Conservation (phyloP, 2,329 filamentous ascomycete species). For the Alternaria solani region DNA sequence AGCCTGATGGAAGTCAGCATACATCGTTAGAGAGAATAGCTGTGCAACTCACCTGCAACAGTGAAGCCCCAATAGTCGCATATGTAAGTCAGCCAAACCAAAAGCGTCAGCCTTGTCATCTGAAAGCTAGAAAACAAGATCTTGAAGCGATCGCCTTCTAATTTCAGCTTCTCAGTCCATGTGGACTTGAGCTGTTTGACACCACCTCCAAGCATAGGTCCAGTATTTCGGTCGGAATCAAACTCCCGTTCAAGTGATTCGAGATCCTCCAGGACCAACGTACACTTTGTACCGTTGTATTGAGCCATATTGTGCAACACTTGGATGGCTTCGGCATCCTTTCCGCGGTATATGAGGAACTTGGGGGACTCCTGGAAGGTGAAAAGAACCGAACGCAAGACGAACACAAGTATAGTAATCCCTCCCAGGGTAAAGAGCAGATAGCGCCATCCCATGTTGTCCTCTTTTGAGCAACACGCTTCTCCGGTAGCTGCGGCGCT, state of each 20-base stretch:
- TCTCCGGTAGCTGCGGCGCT: slow-evolving; percentile 40
- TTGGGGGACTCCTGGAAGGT: slow-evolving; percentile 67
- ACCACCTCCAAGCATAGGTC: slow-evolving; percentile 43
- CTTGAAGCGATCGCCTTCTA: slow-evolving; percentile 55
- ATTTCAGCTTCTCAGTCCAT: slow-evolving; percentile 45
- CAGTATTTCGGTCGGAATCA: slow-evolving; percentile 27
- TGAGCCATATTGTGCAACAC: slow-evolving; percentile 56
- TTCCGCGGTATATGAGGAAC: slow-evolving; percentile 63
- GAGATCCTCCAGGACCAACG: slow-evolving; percentile 48
- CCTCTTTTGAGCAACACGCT: slow-evolving; percentile 48
- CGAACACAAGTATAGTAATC: slow-evolving; percentile 55
- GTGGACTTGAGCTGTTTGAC: slow-evolving; percentile 41
- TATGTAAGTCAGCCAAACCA: slow-evolving; percentile 62
- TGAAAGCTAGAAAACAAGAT: slow-evolving; percentile 55
- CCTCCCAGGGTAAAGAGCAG: slow-evolving; percentile 53
- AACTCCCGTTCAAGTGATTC: slow-evolving; percentile 46
- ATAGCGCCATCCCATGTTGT: slow-evolving; percentile 58
- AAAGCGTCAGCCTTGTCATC: slow-evolving; percentile 56
- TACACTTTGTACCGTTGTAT: slow-evolving; percentile 51
- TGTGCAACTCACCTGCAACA: slow-evolving; percentile 49
- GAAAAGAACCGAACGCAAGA: slow-evolving; percentile 64
- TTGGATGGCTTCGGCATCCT: slow-evolving; percentile 61
- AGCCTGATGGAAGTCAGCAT: slow-evolving; percentile 42
- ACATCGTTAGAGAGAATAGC: neutral
- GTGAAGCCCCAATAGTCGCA: slow-evolving; percentile 62